Base-by-base conservation (phyloP, 1,139 yeast species). In the Pichia sp. region DNA sequence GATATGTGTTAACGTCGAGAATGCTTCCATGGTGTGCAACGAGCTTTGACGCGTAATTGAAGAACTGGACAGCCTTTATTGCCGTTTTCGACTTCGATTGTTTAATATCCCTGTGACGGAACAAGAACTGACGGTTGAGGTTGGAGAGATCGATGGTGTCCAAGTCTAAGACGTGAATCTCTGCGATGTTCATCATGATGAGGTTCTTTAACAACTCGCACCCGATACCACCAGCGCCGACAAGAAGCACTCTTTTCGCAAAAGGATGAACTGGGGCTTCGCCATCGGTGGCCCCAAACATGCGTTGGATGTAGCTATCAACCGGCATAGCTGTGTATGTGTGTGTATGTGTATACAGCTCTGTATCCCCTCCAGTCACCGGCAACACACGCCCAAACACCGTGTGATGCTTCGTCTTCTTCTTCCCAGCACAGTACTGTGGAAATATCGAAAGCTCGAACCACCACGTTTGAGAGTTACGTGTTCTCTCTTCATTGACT, bases 171-270 rank as follows among this genome's bases (percentile, higher is more conserved):
- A 93, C 72, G 52, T 88, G 96, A 38, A 93, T 81, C 51, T 85
- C 94, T 4, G 94, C 93, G 49, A 83, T 81, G 3, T 94, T 94
- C 48, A 86, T 70, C 45, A 88, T 62, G 7, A 87, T 77, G 35
- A 93, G 66, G 53, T 93, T 85, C 55, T 93, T 93, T 41, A 93
- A 66, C 28, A 93, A 64, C 58, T 93, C 99, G 58, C 97, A 93
- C 5, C 99, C 99, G 46, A 93, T 88, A n/a, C 99, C 99, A 21
- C 99, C 99, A 1, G 98, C 96, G 4, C 99, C 98, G 1, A 93
- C 96, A 64, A 93, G 67, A 32, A 93, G 64, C 16, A 91, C 87
- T 10, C 39, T 21, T 43, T 71, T 77, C 12, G 82, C 53, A 16
- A 53, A 23, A 18, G 64, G 60, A 27, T 37, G 38, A 8, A 22